Conservation (phyloP, 768 basidiomycete genomes). For the Sporobolomyces pararoseus region DNA sequence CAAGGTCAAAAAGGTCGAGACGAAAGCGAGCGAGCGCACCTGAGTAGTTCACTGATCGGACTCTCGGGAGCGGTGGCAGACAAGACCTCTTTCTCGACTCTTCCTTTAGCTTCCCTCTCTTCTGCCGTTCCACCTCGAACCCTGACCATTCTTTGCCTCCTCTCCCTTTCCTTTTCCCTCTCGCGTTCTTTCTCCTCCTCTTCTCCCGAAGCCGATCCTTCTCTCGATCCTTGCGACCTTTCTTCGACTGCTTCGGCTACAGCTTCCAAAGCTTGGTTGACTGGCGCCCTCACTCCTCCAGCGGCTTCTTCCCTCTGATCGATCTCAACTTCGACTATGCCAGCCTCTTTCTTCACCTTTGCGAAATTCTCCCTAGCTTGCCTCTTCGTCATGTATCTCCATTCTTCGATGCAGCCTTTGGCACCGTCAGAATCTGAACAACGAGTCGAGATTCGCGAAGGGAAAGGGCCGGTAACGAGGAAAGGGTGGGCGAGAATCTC, state of each 20-base stretch:
- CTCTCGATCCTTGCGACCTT: neutral
- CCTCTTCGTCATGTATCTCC: constrained; percentile 29
- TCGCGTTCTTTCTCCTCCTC: neutral
- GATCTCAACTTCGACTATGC: constrained; percentile 22
- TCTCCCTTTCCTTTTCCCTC: neutral
- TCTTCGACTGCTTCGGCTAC: constrained; percentile 51
- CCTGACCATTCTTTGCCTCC: neutral
- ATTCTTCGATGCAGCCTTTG: constrained; percentile 22
- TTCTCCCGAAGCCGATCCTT: neutral
- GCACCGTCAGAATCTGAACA: constrained; percentile 58
- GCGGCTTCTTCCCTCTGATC: constrained; percentile 12
- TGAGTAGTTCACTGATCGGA: constrained; percentile 85
- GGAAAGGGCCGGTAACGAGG: constrained; percentile 74
- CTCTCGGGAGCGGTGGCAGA: constrained; percentile 91
- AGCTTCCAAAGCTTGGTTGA: constrained; percentile 54
- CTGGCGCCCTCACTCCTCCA: constrained; percentile 27
- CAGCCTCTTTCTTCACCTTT: constrained; percentile 15
- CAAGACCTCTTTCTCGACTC: constrained; percentile 85
- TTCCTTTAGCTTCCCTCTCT: constrained; percentile 44
- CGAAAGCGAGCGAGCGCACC: constrained; percentile 35
- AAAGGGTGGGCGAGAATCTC: constrained; percentile 80
- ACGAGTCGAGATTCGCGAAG: constrained; percentile 70
- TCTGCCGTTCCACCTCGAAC: neutral
- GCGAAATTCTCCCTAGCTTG: constrained; percentile 33
- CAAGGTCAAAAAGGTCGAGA: neutral